A percentile compares a stretch with the other conserved stretches of the same genome.
These are phyloP conservation scores for Secale cereale DNA, from an alignment of 176 grass and related monocot genomes.

Conservation along the genomic window DNA sequence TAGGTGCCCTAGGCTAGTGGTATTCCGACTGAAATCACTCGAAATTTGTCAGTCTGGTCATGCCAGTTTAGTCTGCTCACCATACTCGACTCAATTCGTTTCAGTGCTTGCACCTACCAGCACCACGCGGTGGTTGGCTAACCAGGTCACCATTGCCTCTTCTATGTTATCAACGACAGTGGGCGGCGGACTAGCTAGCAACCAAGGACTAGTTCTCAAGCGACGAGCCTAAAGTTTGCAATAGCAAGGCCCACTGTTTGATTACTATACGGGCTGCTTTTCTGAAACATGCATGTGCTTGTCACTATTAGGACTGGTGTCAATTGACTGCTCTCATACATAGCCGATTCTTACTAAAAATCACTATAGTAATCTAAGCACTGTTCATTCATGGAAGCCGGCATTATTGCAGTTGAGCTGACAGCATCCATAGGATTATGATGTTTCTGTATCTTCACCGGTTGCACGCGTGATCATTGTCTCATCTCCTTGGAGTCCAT, in stretches of 20 bases:
- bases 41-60: not conserved
- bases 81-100: not conserved
- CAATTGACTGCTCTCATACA: too few species aligned
- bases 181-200: not conserved
- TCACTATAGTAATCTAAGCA: not conserved
- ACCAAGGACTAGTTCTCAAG: not conserved
- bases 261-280: not conserved
- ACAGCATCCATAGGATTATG: not conserved
- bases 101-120: not conserved
- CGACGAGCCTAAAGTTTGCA: not conserved
- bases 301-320: not conserved
- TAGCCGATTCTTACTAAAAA: not conserved
- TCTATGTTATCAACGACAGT: too few species aligned
- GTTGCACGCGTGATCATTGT: not conserved
- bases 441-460: not conserved
- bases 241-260: not conserved
- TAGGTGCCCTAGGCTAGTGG: not conserved
- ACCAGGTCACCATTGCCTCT: too few species aligned
- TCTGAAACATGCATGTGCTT: not conserved
- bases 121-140: not conserved
- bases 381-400: not conserved
- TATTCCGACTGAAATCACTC: not conserved
- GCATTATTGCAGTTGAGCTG: not conserved
- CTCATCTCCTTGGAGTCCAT: not conserved
- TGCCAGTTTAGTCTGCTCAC: not conserved